A percentile compares a stretch with the other conserved stretches of the same genome.
phyloP scores from a whole-genome alignment of 805 yeast species.

The Jamesozyma gamospora region DNA sequence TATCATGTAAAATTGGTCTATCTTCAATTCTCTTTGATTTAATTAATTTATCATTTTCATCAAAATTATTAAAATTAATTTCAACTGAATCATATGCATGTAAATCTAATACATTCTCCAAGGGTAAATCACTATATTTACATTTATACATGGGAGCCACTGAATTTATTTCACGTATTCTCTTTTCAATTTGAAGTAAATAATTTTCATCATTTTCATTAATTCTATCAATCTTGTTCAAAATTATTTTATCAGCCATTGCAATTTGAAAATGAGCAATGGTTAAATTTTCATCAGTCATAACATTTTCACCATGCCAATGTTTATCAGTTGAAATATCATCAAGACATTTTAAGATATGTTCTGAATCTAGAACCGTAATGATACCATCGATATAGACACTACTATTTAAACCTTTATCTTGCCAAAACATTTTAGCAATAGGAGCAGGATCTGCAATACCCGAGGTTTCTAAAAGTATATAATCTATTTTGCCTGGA shows the following conservation, averaged over 20 bases:
- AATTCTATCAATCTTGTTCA: conserved; percentile 68
- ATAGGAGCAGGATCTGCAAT: conserved; percentile 97
- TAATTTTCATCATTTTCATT: background rate
- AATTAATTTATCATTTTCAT: conserved; percentile 4
- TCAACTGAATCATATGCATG: conserved; percentile 56
- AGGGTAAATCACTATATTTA: conserved; percentile 59
- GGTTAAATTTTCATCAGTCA: conserved; percentile 39
- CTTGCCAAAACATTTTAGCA: conserved; percentile 96
- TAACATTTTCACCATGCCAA: conserved; percentile 44
- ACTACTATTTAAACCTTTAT: conserved; percentile 73
- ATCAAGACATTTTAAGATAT: conserved; percentile 54
- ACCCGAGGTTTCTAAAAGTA: conserved; percentile 90
- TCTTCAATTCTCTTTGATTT: conserved; percentile 2
- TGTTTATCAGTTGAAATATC: conserved; percentile 57
- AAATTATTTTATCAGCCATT: conserved; percentile 69
- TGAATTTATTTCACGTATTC: conserved; percentile 46
- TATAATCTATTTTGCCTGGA: conserved; percentile 72
- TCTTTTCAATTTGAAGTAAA: conserved; percentile 27
- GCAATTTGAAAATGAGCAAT: conserved; percentile 89
- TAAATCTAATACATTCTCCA: conserved; percentile 59
- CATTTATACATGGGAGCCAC: conserved; percentile 60
- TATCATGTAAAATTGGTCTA: conserved; percentile 35
- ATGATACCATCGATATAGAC: conserved; percentile 87
- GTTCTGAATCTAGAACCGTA: conserved; percentile 71
- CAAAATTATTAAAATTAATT: background rate